phyloP scores from a whole-genome alignment of 129 eudicot genomes.

The Pittosporum tobira region DNA sequence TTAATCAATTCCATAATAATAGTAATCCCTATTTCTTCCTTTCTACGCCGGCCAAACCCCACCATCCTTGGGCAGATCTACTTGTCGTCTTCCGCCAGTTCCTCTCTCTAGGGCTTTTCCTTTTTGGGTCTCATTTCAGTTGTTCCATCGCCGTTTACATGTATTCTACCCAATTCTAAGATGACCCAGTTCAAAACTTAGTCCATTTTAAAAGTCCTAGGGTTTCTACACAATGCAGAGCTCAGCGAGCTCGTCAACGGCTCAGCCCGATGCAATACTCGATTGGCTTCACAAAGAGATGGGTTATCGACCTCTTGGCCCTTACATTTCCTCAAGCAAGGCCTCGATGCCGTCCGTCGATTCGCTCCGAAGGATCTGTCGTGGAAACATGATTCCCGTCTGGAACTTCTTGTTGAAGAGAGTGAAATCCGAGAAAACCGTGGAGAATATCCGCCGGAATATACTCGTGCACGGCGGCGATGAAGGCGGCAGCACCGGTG shows the following conservation, averaged over 20 bases:
- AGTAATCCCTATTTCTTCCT: not conserved
- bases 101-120: slow-evolving; percentile 11
- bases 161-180: not conserved
- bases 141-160: not conserved
- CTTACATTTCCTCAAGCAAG: slow-evolving; percentile 35
- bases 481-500: slow-evolving; percentile 16
- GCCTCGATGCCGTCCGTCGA: slow-evolving; percentile 53
- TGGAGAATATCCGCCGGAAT: slow-evolving; percentile 57
- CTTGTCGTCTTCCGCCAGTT: not conserved
- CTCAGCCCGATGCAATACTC: slow-evolving; percentile 68
- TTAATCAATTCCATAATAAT: not conserved
- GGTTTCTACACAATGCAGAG: slow-evolving; percentile 39
- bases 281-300: slow-evolving; percentile 86
- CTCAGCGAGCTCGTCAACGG: slow-evolving; percentile 40
- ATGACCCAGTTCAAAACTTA: not conserved
- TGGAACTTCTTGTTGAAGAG: slow-evolving; percentile 55
- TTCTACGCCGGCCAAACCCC: slow-evolving; percentile 22
- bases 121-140: slow-evolving; percentile 2
- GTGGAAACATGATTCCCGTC: slow-evolving; percentile 96
- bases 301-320: slow-evolving; percentile 72
- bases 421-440: slow-evolving; percentile 87
- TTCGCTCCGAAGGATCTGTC: slow-evolving; percentile 60
- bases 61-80: slow-evolving; percentile 25
- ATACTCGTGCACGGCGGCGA: slow-evolving; percentile 73
- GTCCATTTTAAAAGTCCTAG: not conserved